These are phyloP conservation scores for Hemileccinum impolitum DNA, from an alignment of 768 basidiomycete genomes.

Conservation along the genomic window DNA sequence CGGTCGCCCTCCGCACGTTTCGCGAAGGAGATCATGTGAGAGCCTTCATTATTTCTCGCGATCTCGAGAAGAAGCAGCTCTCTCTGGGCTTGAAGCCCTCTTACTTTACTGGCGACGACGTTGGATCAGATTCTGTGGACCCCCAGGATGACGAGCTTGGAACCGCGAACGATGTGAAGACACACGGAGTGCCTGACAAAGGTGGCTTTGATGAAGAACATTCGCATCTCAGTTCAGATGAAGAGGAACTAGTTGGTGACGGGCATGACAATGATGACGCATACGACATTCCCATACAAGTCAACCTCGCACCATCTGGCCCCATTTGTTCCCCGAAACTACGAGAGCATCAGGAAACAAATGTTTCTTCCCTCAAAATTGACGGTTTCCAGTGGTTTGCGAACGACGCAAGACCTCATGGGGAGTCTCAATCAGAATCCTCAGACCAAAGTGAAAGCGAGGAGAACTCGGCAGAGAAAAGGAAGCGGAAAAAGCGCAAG, in stretches of 20 bases:
- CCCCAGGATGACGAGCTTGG: constrained; percentile 27
- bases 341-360: neutral
- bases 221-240: constrained; percentile 11
- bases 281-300: constrained; percentile 20
- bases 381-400: constrained; percentile 74
- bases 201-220: constrained; percentile 10
- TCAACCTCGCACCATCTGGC: neutral
- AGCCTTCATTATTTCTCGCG: constrained; percentile 68
- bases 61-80: constrained; percentile 76
- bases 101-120: constrained; percentile 67
- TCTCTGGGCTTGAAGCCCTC: constrained; percentile 85
- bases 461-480: constrained; percentile 38
- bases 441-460: constrained; percentile 42
- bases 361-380: constrained; percentile 44
- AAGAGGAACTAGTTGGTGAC: constrained; percentile 17
- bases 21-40: constrained; percentile 84
- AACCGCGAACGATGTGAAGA: constrained; percentile 28
- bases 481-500: constrained; percentile 65
- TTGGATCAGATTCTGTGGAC: constrained; percentile 29
- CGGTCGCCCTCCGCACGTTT: constrained; percentile 76
- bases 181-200: constrained; percentile 22
- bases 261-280: constrained; percentile 17
- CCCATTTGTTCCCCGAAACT: neutral
- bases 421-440: constrained; percentile 39
- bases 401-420: constrained; percentile 33